Conservation (phyloP, 257 asterid species). For the Euphrasia confusa region DNA sequence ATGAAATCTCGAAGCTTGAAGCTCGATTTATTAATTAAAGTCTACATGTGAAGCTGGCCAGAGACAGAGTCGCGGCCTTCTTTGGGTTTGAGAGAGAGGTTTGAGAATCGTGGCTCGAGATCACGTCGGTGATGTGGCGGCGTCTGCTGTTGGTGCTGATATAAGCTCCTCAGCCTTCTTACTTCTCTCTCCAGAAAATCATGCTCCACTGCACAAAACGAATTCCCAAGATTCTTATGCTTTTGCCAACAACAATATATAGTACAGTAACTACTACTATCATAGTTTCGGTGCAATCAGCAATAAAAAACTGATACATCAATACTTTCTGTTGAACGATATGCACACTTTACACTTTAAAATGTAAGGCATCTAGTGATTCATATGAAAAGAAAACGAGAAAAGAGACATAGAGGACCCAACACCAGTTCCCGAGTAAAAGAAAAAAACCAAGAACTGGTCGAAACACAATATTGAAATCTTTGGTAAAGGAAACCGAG, state of each 20-base stretch:
- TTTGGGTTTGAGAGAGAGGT: conserved; percentile 71
- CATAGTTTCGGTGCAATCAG: too few relatives aligned
- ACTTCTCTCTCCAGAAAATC: conserved; percentile 88
- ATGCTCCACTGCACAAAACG: conserved; percentile 71
- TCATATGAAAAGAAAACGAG: neutral
- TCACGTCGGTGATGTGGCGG: conserved; percentile 56
- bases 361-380: neutral
- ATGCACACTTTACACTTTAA: conserved; percentile 4
- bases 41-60: conserved; percentile 36
- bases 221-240: neutral
- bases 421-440: neutral
- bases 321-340: too few relatives aligned
- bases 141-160: conserved; percentile 43
- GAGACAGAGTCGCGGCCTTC: conserved; percentile 45
- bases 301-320: too few relatives aligned
- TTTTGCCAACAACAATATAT: too few relatives aligned
- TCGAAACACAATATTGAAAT: neutral
- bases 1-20: neutral
- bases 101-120: conserved; percentile 62
- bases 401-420: neutral
- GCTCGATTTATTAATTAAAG: neutral
- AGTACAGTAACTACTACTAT: too few relatives aligned
- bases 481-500: neutral
- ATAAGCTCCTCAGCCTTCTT: conserved; percentile 59
- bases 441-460: neutral